Conservation (phyloP, 352 stramenopile species). For the Thalassiosira exigua region DNA sequence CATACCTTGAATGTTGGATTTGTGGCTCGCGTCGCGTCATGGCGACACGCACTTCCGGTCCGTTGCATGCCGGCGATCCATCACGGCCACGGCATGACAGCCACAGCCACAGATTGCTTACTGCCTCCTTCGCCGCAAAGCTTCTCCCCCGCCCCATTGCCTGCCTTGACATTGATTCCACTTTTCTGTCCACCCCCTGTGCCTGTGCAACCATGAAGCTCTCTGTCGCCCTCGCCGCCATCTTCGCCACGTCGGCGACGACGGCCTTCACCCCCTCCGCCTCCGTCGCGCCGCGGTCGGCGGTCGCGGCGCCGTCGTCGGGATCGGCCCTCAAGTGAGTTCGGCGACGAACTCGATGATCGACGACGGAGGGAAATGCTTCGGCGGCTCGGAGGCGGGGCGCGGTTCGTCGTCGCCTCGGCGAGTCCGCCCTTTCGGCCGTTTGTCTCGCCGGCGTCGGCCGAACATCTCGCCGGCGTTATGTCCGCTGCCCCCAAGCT, state of each 20-base stretch:
- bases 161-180: slow-evolving; percentile 57
- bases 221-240: slow-evolving; percentile 60
- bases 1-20: too few relatives aligned
- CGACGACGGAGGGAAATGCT: neutral
- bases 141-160: slow-evolving; percentile 79
- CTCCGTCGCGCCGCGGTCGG: slow-evolving; percentile 65
- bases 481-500: too few relatives aligned
- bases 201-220: slow-evolving; percentile 84
- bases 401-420: neutral
- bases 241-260: slow-evolving; percentile 74
- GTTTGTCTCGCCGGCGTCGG: too few relatives aligned
- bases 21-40: too few relatives aligned
- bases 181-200: slow-evolving; percentile 77
- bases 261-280: too few relatives aligned
- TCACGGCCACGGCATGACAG: too few relatives aligned
- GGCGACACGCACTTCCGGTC: too few relatives aligned
- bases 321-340: slow-evolving; percentile 51
- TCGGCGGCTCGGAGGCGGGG: neutral
- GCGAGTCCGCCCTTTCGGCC: too few relatives aligned
- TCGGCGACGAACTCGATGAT: slow-evolving; percentile 6
- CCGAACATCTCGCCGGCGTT: too few relatives aligned
- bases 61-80: too few relatives aligned
- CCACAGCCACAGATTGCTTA: too few relatives aligned
- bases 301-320: slow-evolving; percentile 37
- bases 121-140: too few relatives aligned